Conservation (phyloP, 192 early-diverging fungal species). For the Rhizophagus clarus region DNA sequence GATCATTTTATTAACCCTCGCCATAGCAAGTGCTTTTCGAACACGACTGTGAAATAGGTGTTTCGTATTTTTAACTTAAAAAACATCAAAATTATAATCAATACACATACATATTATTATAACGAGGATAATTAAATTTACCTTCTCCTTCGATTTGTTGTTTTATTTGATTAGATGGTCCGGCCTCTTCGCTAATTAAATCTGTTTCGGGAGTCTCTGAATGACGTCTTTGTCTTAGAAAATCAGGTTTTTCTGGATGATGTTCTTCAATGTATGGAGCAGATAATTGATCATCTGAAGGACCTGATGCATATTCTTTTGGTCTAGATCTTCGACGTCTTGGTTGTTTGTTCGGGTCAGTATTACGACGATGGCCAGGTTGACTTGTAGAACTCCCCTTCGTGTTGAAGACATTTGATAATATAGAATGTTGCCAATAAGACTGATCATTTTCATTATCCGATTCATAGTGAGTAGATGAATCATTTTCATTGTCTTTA, state of each 20-base stretch:
- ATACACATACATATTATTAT: neutral
- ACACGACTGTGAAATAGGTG: neutral
- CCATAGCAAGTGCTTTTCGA: neutral
- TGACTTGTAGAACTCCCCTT: neutral
- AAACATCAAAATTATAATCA: neutral
- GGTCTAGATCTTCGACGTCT: neutral
- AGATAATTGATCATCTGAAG: slow-evolving; percentile 14
- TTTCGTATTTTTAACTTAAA: neutral
- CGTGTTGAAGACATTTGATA: neutral
- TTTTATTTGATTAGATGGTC: neutral
- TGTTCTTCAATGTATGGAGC: slow-evolving; percentile 28
- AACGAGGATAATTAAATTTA: neutral
- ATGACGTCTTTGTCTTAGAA: neutral
- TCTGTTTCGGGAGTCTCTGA: neutral
- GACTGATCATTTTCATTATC: neutral
- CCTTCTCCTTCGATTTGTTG: neutral
- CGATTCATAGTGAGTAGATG: neutral
- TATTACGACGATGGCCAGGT: neutral
- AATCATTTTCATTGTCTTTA: neutral
- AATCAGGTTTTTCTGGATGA: slow-evolving; percentile 12
- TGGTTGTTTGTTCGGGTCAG: neutral
- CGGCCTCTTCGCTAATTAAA: neutral
- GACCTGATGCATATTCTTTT: neutral
- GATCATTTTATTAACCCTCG: neutral
- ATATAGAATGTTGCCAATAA: neutral